Evolutionary conservation across 352 stramenopile species (phyloP).

Genomic region (Globisporangium echinulatum): DNA sequence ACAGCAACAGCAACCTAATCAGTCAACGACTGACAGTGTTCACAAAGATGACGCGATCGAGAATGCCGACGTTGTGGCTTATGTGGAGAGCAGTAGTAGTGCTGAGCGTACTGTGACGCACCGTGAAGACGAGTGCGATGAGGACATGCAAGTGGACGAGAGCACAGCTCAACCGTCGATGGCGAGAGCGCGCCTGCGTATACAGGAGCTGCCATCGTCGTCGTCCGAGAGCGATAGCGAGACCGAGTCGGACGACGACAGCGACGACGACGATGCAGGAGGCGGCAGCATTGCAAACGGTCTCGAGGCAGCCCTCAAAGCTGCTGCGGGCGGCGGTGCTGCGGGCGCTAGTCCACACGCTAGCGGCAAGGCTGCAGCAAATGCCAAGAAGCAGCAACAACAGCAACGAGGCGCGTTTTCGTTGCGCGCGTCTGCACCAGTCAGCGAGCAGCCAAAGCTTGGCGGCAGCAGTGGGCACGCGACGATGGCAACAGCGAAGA

Average conservation of each 20-base stretch:
- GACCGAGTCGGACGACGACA: constrained; percentile 16
- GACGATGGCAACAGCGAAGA: constrained; percentile 6
- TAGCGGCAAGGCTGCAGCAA: constrained; percentile 1
- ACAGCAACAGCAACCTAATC: too few species aligned
- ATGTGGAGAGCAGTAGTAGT: background rate
- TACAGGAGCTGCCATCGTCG: constrained; percentile 4
- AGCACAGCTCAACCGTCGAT: background rate
- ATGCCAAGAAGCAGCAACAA: background rate
- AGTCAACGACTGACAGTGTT: background rate
- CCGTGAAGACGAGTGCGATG: background rate
- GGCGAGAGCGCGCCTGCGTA: background rate
- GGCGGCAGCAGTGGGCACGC: background rate
- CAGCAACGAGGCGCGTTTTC: constrained; percentile 6
- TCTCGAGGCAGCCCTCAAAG: constrained; percentile 54
- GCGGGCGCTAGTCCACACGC: constrained; percentile 3
- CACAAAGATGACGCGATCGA: background rate
- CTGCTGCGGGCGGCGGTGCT: constrained; percentile 10
- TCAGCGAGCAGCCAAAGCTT: constrained; percentile 7
- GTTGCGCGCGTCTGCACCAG: constrained; percentile 2
- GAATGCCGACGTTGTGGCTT: background rate
- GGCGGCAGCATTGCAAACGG: constrained; percentile 19
- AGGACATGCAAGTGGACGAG: background rate
- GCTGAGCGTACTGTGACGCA: too few species aligned
- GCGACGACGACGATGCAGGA: constrained; percentile 12
- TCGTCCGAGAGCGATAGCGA: constrained; percentile 32